Percentiles rank a stretch among this genome's conserved stretches.
Evolutionary conservation across 192 early-diverging fungal species (phyloP).

Genomic region (Gamsiella multidivaricata): DNA sequence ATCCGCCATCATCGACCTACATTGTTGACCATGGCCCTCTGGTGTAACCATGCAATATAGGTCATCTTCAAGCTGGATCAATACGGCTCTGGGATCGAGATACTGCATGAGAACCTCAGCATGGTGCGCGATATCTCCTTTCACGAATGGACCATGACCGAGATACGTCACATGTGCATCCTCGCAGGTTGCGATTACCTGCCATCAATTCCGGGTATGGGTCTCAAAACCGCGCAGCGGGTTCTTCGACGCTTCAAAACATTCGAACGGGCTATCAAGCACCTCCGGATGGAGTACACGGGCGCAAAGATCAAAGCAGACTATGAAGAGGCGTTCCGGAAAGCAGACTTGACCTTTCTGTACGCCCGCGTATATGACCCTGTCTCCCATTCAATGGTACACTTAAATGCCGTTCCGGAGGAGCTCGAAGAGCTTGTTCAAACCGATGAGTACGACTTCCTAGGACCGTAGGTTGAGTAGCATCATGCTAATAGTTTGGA

Average conservation of each 20-base stretch:
- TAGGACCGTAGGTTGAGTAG: conserved; percentile 64
- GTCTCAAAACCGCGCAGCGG: conserved; percentile 81
- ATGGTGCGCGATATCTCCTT: conserved; percentile 61
- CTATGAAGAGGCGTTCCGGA: conserved; percentile 76
- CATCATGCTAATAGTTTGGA: neutral
- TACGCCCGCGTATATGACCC: conserved; percentile 94
- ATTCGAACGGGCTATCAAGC: conserved; percentile 46
- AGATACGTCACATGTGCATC: conserved; percentile 93
- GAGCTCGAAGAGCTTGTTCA: conserved; percentile 49
- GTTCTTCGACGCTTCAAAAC: conserved; percentile 62
- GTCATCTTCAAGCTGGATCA: conserved; percentile 88
- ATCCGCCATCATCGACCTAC: too few relatives aligned
- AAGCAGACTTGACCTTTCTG: conserved; percentile 89
- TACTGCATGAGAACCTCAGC: conserved; percentile 66
- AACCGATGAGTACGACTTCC: conserved; percentile 61
- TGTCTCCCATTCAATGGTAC: conserved; percentile 55
- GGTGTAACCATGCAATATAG: conserved; percentile 16
- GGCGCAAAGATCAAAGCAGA: conserved; percentile 59
- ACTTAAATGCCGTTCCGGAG: conserved; percentile 65
- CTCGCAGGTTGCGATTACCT: conserved; percentile 99
- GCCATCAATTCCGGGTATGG: conserved; percentile 84
- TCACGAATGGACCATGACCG: conserved; percentile 63
- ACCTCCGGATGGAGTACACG: conserved; percentile 26
- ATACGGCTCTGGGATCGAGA: conserved; percentile 74
- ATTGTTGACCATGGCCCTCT: neutral